phyloP scores from a whole-genome alignment of 148 eudicot species.

The Euryodendron excelsum region DNA sequence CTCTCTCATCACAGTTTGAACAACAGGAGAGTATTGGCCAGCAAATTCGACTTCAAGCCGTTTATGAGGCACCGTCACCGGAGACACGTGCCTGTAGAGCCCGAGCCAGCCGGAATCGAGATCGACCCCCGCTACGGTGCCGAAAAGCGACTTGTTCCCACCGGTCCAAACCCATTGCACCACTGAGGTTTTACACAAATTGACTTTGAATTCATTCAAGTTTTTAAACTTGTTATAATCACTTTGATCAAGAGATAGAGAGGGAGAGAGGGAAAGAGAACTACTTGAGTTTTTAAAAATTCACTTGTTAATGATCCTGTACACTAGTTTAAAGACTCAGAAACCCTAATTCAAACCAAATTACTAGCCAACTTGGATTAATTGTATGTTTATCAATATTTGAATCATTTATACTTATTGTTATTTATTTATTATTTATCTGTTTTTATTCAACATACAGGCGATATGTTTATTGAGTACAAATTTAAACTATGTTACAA shows the following conservation, averaged over 20 bases:
- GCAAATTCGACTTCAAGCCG: conserved; percentile 9
- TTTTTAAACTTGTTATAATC: background rate
- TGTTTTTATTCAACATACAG: background rate
- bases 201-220: background rate
- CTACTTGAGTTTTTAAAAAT: too few species aligned
- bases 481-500: too few species aligned
- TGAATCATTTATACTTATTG: too few species aligned
- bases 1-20: background rate
- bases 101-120: conserved; percentile 9
- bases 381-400: too few species aligned
- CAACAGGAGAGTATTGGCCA: background rate
- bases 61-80: background rate
- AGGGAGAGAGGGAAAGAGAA: background rate
- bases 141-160: conserved; percentile 31
- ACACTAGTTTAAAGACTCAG: background rate
- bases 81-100: background rate
- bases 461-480: too few species aligned
- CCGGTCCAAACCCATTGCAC: conserved; percentile 40
- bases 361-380: too few species aligned
- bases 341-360: background rate
- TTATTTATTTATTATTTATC: background rate
- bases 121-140: conserved; percentile 17
- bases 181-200: conserved; percentile 12
- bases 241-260: background rate
- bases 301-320: background rate